Evolutionary conservation across 345 rosid species (phyloP), one percentile per base, ranked within the genome.

Genomic region (Pistacia atlantica): DNA sequence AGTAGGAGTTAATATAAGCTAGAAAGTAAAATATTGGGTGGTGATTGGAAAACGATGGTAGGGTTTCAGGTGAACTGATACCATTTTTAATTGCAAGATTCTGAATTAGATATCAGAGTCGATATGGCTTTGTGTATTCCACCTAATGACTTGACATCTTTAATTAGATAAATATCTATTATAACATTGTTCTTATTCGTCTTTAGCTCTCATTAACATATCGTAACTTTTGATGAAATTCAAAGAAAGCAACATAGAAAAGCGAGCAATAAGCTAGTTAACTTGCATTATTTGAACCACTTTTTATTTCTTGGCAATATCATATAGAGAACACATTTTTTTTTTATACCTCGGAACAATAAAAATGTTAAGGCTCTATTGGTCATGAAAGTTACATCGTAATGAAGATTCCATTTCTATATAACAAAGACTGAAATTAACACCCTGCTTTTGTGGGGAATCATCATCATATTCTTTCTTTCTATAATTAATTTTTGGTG

Each of bases 291-390:
- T 71, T 57, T 58, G 42, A 76, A 71, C 63, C 73, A 71, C 65
- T 80, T 22, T 16, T 3, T 48, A 59, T 28, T 48, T 76, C 71
- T 65, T 65, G 77, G 74, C 77, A 59, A 51, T 70, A 59, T 75
- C 73, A 49, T n/a, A 8, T 46, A 48, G 18, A 14, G 37, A 31
- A 4, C 14, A 45, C 65, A 74, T 52, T 22, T 22, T 22, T 22
- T 74, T 79, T 42, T 38, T 37, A 42, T 42, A 51, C 63, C 45
- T 52, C 18, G 38, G 49, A 56, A 9, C 22, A 14, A 33, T 49
- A 51, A 63, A 45, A 69, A 22, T 74, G 78, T 74, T 69, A 46
- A 18, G 4, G 22, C 55, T 67, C 37, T 37, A 56, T 68, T 77
- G 73, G 72, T 33, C 51, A 52, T 59, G 60, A 59, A 25, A 66